A percentile compares a stretch with the other conserved stretches of the same genome.
phyloP scores from a whole-genome alignment of 805 yeast species.

The Candida glaebosa region DNA sequence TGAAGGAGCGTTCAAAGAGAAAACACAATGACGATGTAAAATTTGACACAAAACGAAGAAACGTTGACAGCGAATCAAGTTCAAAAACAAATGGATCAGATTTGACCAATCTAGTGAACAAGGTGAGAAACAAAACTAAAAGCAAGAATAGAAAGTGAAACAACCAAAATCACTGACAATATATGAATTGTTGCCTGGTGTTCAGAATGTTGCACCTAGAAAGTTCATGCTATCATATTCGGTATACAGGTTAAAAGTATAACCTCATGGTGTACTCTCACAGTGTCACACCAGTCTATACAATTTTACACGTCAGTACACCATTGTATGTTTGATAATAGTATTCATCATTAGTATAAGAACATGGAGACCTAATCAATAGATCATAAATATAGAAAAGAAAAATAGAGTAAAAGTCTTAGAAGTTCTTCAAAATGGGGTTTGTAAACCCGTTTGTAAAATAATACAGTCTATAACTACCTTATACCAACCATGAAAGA shows the following conservation, averaged over 20 bases:
- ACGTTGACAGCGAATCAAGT: constrained; percentile 1
- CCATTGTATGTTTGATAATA: no score
- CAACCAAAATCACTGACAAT: background rate
- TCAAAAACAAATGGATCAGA: background rate
- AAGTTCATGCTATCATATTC: no score
- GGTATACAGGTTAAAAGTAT: no score
- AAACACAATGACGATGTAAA: constrained; percentile 13
- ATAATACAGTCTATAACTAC: background rate
- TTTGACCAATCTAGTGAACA: constrained; percentile 4
- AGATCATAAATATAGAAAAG: background rate
- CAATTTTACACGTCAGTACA: no score
- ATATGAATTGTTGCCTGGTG: no score
- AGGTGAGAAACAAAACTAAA: constrained; percentile 2
- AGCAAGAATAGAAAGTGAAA: background rate
- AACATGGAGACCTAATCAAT: constrained; percentile 3
- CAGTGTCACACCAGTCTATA: no score
- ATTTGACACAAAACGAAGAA: constrained; percentile 12
- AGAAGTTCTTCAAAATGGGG: background rate
- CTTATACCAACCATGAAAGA: background rate
- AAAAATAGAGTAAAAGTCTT: background rate
- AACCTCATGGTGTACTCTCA: no score
- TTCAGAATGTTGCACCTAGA: no score
- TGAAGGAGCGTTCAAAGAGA: constrained; percentile 70
- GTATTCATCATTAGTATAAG: background rate
- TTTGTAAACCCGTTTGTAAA: background rate